Conservation (phyloP, 768 basidiomycete genomes). For the Collybiopsis confluens region DNA sequence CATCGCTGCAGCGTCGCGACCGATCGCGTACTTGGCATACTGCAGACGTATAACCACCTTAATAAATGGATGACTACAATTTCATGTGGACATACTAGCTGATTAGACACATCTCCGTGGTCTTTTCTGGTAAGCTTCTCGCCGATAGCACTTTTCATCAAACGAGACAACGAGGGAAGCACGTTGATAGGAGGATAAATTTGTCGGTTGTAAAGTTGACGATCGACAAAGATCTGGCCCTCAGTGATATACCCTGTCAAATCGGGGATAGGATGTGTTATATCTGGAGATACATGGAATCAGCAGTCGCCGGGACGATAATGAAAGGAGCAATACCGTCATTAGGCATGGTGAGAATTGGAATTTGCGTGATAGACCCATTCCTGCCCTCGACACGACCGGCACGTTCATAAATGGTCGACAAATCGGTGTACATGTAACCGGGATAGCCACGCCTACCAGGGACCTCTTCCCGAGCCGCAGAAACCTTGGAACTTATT, state of each 20-base stretch:
- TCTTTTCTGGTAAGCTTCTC: constrained; percentile 97
- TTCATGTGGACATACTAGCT: constrained; percentile 59
- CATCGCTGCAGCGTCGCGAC: constrained; percentile 96
- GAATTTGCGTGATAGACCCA: constrained; percentile 99
- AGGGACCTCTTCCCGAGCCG: constrained; percentile 98
- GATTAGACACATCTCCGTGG: constrained; percentile 99
- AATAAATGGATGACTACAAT: constrained; percentile 8
- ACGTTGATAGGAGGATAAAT: constrained; percentile 99
- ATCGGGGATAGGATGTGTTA: constrained; percentile 99
- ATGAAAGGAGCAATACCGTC: constrained; percentile 62
- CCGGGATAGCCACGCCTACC: constrained; percentile 98
- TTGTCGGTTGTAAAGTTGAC: constrained; percentile 93
- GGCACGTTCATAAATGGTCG: constrained; percentile 98
- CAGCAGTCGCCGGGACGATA: constrained; percentile 11
- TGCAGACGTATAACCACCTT: constrained; percentile 25
- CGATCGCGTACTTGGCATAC: constrained; percentile 99
- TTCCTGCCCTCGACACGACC: constrained; percentile 97
- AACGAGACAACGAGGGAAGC: constrained; percentile 93
- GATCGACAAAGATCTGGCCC: constrained; percentile 98
- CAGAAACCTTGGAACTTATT: constrained; percentile 67
- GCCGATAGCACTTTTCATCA: constrained; percentile 99
- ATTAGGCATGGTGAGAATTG: constrained; percentile 99
- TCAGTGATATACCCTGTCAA: constrained; percentile 99
- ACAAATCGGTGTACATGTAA: constrained; percentile 99
- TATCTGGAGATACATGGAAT: constrained; percentile 53